Percentiles rank a stretch among this genome's conserved stretches.
Evolutionary conservation across 768 basidiomycete genomes (phyloP).

Genomic region (Lactarius hatsudake): DNA sequence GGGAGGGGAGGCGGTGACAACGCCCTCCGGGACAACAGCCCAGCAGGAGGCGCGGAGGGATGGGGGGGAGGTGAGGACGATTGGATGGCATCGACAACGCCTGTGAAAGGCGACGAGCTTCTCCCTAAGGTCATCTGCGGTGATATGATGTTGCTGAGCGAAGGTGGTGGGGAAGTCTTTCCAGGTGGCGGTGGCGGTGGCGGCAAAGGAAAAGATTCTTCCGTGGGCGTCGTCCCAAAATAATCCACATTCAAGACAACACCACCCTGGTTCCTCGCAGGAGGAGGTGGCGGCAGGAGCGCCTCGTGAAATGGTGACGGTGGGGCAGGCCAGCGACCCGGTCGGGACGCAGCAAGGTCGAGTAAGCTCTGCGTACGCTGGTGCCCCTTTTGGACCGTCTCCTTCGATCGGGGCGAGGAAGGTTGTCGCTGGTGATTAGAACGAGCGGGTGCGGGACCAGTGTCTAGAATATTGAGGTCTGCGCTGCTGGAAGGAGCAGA

Average conservation of each 20-base stretch:
- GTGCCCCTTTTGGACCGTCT: conserved; percentile 6
- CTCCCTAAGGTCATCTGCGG: background rate
- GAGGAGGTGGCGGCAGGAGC: conserved; percentile 11
- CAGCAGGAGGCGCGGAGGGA: background rate
- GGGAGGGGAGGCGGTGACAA: conserved; percentile 11
- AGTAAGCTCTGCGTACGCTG: conserved; percentile 21
- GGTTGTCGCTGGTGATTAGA: background rate
- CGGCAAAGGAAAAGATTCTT: background rate
- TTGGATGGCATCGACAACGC: background rate
- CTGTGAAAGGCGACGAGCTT: background rate
- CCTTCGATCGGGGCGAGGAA: conserved; percentile 8
- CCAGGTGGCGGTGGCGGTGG: background rate
- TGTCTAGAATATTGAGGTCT: background rate
- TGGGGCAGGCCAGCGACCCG: conserved; percentile 23
- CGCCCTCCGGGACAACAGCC: background rate
- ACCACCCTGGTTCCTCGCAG: background rate
- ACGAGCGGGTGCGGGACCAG: background rate
- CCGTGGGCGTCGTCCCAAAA: conserved; percentile 12
- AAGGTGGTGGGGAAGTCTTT: background rate
- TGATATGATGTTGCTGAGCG: background rate
- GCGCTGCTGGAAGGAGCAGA: background rate
- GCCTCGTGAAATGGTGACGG: conserved; percentile 16
- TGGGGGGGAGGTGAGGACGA: background rate
- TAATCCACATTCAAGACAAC: conserved; percentile 14
- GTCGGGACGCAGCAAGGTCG: conserved; percentile 17